Evolutionary conservation across 257 asterid genomes (phyloP), one percentile per base, ranked within the genome.

Genomic region (Solanum arcanum): DNA sequence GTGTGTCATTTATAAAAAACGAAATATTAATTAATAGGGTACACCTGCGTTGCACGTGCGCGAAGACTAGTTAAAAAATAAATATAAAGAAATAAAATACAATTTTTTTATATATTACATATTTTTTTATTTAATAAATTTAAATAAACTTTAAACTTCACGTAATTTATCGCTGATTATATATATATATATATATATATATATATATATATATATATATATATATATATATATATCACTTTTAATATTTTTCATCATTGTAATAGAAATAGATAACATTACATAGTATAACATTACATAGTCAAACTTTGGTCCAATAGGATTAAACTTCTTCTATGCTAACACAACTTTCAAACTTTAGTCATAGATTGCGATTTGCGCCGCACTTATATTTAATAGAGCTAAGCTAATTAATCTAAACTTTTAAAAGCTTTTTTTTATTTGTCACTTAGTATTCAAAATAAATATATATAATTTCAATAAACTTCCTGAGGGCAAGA

Each of bases 61-160:
- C n/a, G n/a, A n/a, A n/a, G n/a, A n/a, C n/a, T n/a, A n/a, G n/a
- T n/a, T n/a, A n/a, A 52, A 1, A 18, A 18, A 18, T 52, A 52
- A 18, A 52, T 52, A 52, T 52, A 52, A 6, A 6, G 2, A 18
- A 0, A 52, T 52, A 52, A 52, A 52, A 52, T 1, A 52, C 1
- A 6, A 1, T 52, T 52, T 9, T 2, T 16, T 6, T 52, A 16
- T 52, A 52, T 7, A 0, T 18, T 0, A 1, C 18, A 52, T 52
- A 16, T 52, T 52, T 52, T 52, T 16, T 0, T 0, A 52, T 6
- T 49, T 1, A 49, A 0, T 20, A 2, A 1, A 15, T 49, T 49
- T 9, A 6, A 5, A 8, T 15, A 0, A 49, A 49, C 9, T 1
- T 9, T 16, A 0, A 49, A 49, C 23, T 5, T 4, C 9, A 16